Evolutionary conservation across 2,329 filamentous ascomycete genomes (phyloP), one percentile per base, ranked within the genome.

Genomic region (Gaeumannomyces tritici): DNA sequence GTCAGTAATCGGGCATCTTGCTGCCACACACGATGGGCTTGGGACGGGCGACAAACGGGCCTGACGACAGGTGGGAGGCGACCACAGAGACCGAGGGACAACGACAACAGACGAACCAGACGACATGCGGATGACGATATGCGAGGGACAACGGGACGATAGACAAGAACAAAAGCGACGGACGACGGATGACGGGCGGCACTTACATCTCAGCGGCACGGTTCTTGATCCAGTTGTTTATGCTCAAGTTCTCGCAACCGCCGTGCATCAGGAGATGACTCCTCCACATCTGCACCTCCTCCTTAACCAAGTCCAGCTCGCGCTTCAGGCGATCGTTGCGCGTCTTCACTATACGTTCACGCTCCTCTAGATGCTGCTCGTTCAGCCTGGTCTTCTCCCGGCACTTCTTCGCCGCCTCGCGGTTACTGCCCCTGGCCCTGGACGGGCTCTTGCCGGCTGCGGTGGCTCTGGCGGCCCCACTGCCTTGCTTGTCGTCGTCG

Each of bases 121-220:
- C n/a, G n/a, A n/a, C n/a, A n/a, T n/a, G n/a, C n/a, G n/a, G n/a
- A n/a, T n/a, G n/a, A n/a, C n/a, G n/a, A n/a, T n/a, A n/a, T n/a
- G n/a, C n/a, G n/a, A n/a, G n/a, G n/a, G n/a, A n/a, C n/a, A n/a
- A n/a, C n/a, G 31, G 7, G 31, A 33, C 31, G 29, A 5, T 31
- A 11, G 29, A 31, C 7, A 31, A 31, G 12, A 12, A 33, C n/a
- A n/a, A n/a, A n/a, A n/a, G n/a, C n/a, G n/a, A n/a, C n/a, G 29
- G 29, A 31, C 2, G 21, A n/a, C 15, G 5, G 6, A 47, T 21
- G 18, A n/a, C 6, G 11, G 26, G 27, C 26, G 35, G 11, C 26
- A 60, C 60, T 61, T 42, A 61, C 60, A 57, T 56, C 51, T 56
- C 54, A 28, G 29, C 54, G 24, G 60, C 60, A 18, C 60, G 54